Evolutionary conservation across 441 rosid genomes (phyloP), one percentile per base, ranked within the genome.

Genomic region (Erodium trifolium): DNA sequence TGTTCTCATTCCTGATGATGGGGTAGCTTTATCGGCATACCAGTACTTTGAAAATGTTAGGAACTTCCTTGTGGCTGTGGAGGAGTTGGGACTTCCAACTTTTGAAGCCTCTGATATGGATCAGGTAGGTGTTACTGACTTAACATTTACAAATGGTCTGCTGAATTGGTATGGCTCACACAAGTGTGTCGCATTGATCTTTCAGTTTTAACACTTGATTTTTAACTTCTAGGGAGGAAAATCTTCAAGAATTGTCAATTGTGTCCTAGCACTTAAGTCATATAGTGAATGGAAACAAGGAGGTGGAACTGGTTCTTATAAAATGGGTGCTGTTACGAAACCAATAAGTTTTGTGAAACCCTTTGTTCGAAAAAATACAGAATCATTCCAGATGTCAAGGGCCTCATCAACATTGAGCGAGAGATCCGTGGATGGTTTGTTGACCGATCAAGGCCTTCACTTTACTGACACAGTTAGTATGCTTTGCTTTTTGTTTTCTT

Each of bases 91-190:
- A n/a, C 72, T 88, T 72, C 93, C 93, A 27, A 76, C 93, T 0
- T 88, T 88, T 73, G 87, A 88, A 78, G 84, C 85, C 70, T 86
- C 90, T 17, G 93, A 88, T 57, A 76, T 88, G 79, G 88, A 83
- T 68, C 83, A 88, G 88, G 90, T 85, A 69, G 23, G 41, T 65
- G 13, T 68, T 34, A 34, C 37, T 0, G 37, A 34, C 4, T 34
- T 34, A 4, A 23, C 27, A 23, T 23, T 23, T 23, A 23, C 27
- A 23, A 23, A 23, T 23, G 27, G 27, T 65, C 68, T 35, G 34
- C 37, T 34, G 5, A 34, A 34, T 5, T 34, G 3, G 5, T 34
- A 3, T 34, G 4, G 27, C 27, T 23, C 27, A 23, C 27, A 23
- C 27, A 23, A 23, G 27, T 23, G 27, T 23, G 27, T 23, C 27